phyloP scores from a whole-genome alignment of 306 rosid genomes.

The Sicyos baderoa region DNA sequence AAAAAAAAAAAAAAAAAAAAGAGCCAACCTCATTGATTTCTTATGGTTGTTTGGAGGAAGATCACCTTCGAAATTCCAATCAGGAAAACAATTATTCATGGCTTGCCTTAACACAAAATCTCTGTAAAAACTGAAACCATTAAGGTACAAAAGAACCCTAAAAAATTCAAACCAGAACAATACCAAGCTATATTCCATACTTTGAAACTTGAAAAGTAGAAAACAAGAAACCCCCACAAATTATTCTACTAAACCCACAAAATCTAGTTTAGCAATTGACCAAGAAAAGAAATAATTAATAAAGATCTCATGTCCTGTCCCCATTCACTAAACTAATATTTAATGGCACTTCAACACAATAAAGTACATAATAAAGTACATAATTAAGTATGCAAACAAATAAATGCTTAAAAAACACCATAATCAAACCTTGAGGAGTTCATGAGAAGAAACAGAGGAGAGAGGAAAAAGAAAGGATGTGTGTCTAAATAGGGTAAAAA shows the following conservation, averaged over 20 bases:
- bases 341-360: background rate
- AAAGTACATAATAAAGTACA: background rate
- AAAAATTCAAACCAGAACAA: slow-evolving; percentile 22
- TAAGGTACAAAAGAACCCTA: slow-evolving; percentile 21
- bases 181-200: background rate
- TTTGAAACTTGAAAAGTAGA: background rate
- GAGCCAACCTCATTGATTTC: slow-evolving; percentile 53
- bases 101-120: slow-evolving; percentile 27
- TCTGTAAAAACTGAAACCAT: slow-evolving; percentile 23
- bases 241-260: background rate
- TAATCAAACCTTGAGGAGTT: background rate
- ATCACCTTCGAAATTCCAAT: slow-evolving; percentile 57
- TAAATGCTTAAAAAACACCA: slow-evolving; percentile 11
- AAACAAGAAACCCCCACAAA: background rate
- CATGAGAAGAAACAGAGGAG: slow-evolving; percentile 2
- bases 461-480: background rate
- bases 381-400: background rate
- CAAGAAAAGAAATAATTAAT: slow-evolving; percentile 15
- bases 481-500: slow-evolving; percentile 5
- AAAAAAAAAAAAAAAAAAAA: slow-evolving; percentile 14
- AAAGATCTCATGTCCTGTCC: background rate
- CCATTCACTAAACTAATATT: slow-evolving; percentile 11
- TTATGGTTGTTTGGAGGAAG: slow-evolving; percentile 38
- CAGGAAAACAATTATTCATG: slow-evolving; percentile 52
- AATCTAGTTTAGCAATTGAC: background rate